phyloP scores from a whole-genome alignment of 495 filamentous ascomycete genomes.

The Lasiosphaeriaceae sp. region DNA sequence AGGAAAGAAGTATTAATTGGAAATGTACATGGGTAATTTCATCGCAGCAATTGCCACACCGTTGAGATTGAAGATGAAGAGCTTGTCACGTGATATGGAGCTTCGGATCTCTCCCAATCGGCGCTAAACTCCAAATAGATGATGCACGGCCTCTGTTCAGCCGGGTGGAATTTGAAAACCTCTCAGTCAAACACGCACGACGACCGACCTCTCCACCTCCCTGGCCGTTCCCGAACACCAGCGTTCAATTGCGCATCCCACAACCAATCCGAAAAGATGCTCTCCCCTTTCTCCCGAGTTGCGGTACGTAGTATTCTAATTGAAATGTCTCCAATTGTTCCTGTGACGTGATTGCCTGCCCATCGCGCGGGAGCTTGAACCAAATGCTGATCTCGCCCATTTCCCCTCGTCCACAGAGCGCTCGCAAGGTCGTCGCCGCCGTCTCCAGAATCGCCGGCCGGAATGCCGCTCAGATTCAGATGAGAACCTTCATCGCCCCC shows the following conservation, averaged over 20 bases:
- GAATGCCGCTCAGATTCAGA: conserved; percentile 62
- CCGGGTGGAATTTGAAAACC: conserved; percentile 31
- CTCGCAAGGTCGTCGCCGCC: conserved; percentile 67
- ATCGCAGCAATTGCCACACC: not conserved
- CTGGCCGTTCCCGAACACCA: conserved; percentile 16
- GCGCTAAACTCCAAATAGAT: conserved; percentile 17
- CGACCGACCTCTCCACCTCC: conserved; percentile 16
- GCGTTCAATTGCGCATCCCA: conserved; percentile 28
- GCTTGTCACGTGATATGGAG: conserved; percentile 16
- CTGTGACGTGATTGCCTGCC: not conserved
- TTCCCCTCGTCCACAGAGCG: conserved; percentile 45
- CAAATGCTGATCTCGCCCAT: not conserved
- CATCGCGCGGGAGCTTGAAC: not conserved
- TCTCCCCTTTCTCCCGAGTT: conserved; percentile 52
- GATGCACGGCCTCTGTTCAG: conserved; percentile 16
- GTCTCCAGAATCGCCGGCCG: conserved; percentile 68
- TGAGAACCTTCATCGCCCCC: conserved; percentile 77
- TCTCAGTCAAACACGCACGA: conserved; percentile 33
- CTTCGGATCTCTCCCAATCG: conserved; percentile 19
- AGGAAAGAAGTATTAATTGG: no score
- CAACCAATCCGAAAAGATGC: conserved; percentile 51
- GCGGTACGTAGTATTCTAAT: conserved; percentile 49
- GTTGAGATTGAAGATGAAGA: not conserved
- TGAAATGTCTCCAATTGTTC: conserved; percentile 4
- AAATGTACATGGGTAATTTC: no score